Evolutionary conservation across 805 yeast species (phyloP), one percentile per base, ranked within the genome.

Genomic region (Yarrowia yakushimensis): DNA sequence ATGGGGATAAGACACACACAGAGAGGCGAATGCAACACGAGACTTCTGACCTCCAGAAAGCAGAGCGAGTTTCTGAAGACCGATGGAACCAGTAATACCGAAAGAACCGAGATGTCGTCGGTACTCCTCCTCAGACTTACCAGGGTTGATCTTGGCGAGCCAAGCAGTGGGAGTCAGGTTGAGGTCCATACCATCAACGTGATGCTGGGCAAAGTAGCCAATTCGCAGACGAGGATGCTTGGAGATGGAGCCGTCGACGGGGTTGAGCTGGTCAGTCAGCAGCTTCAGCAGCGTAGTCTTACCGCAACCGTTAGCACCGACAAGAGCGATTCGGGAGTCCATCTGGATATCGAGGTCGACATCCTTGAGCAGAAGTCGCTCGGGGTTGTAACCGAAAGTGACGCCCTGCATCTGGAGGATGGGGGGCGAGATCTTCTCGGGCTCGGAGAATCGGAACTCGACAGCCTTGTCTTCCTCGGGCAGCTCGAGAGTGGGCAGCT

Each of bases 291-390:
- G 78, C 2, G 99, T 94, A 11, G 99, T 92, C 75, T 94, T 94
- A 88, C 99, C 99, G 72, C 97, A 90, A 78, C 99, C 99, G 73
- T 94, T 94, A 65, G 97, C 98, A 82, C 99, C 99, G 64, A 94
- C 97, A 65, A 94, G 80, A 0, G 98, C 99, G 69, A 94, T 88
- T 74, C 99, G 83, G 0, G 97, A 91, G 70, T 92, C 89, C 89
- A 93, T 80, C 74, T 90, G 96, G 62, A 94, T 90, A 67, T 90
- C 96, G 65, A 94, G 74, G 67, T 92, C 96, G 42, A 92, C 97
- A 68, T 90, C 79, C 30, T 81, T 80, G 66, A 93, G 76, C 64
- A 92, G 75, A 30, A 90, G 76, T 63, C 84, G 85, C 2, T 78
- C 77, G 7, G 87, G 85, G 52, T 77, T 75, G 74, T 94, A 94